A percentile compares a stretch with the other conserved stretches of the same genome.
phyloP scores from a whole-genome alignment of 805 yeast genomes.

The Teunomyces kruisii region DNA sequence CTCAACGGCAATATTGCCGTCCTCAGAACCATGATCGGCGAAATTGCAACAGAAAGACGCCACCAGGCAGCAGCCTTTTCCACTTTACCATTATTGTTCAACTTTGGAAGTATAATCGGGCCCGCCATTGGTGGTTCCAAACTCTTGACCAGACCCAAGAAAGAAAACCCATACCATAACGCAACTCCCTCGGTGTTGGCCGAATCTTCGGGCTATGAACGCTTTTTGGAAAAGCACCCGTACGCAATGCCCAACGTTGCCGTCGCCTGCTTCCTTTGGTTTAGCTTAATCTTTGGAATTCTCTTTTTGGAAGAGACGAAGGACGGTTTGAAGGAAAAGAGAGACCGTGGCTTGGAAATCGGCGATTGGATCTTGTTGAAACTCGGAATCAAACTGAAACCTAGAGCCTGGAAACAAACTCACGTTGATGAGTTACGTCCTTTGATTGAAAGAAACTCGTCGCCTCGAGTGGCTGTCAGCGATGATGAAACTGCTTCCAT shows the following conservation, averaged over 20 bases:
- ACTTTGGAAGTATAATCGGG: conserved; percentile 31
- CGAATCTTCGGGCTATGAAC: conserved; percentile 17
- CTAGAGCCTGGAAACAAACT: conserved; percentile 29
- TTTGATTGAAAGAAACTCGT: neutral
- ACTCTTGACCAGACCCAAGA: conserved; percentile 26
- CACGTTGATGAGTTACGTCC: neutral
- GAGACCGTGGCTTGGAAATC: conserved; percentile 34
- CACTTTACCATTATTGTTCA: conserved; percentile 31
- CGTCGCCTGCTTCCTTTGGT: conserved; percentile 26
- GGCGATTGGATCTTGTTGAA: conserved; percentile 32
- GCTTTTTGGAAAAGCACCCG: conserved; percentile 30
- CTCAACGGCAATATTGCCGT: conserved; percentile 34
- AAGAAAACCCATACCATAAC: conserved; percentile 15
- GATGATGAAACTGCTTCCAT: conserved; percentile 6
- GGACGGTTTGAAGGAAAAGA: conserved; percentile 16
- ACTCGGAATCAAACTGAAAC: conserved; percentile 26
- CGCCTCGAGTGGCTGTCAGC: neutral
- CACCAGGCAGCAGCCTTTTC: conserved; percentile 34
- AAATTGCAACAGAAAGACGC: conserved; percentile 27
- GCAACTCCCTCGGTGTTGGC: conserved; percentile 1
- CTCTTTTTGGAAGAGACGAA: conserved; percentile 42
- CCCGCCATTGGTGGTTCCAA: conserved; percentile 33
- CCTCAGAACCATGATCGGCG: conserved; percentile 31
- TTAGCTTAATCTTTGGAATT: conserved; percentile 28
- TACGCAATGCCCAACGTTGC: conserved; percentile 40